Evolutionary conservation across 2,329 filamentous ascomycete genomes (phyloP), one percentile per base, ranked within the genome.

Genomic region (Daldinia eschscholtzii): DNA sequence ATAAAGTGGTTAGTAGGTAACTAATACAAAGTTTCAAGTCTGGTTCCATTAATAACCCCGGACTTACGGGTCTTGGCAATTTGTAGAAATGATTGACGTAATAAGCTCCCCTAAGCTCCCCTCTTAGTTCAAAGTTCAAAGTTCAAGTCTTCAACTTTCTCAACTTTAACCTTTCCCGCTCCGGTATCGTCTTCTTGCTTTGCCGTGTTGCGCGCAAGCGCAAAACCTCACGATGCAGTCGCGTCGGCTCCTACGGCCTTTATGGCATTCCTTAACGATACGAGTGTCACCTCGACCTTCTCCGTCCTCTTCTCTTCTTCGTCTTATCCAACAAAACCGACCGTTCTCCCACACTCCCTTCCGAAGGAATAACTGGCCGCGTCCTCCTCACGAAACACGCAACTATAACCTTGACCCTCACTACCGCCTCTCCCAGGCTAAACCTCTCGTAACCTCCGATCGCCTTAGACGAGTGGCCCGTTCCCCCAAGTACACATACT

Each of bases 391-490:
- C 61, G 56, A 46, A 63, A 72, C 50, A 52, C 71, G 37, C 13
- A 70, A 61, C 44, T 71, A 75, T 53, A 64, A 68, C 15, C 35
- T 58, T 44, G 66, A 72, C 37, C 72, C 72, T 18, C 53, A 57
- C 41, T 70, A 70, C 52, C 64, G 33, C 33, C 68, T 73, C 26
- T 50, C 70, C 5, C 72, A 67, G 7, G 78, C 80, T 61, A 76
- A 75, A 50, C 84, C 84, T 9, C 79, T 86, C 9, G 59, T 84
- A 53, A 79, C 80, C 0, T 66, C 71, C 20, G 75, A 78, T 28
- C 75, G 80, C n/a, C 53, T 83, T 13, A 61, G 70, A 52, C 73
- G 75, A 4, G 70, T 80, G 48, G 62, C 76, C 28, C 77, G 78
- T 41, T 80, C 79, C 64, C 64, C 79, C 79, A 26, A 78, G 74